Conservation (phyloP, 176 grass and related monocot genomes). For the Triticum dicoccoides region DNA sequence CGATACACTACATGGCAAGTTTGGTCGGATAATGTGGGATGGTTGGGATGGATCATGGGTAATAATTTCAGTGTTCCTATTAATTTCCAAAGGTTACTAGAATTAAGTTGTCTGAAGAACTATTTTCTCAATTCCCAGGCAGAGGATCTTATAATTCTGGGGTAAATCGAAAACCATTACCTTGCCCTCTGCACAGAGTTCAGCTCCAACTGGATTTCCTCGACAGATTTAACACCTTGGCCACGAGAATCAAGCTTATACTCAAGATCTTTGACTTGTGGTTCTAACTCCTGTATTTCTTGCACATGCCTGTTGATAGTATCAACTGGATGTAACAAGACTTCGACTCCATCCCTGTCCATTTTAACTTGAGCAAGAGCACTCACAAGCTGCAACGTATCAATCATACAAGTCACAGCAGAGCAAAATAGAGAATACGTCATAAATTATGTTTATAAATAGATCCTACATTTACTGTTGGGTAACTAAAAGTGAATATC, state of each 20-base stretch:
- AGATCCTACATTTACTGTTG: not conserved
- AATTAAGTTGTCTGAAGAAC: not conserved
- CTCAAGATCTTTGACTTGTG: constrained; percentile 64
- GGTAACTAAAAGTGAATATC: not conserved
- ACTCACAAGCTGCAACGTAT: constrained; percentile 59
- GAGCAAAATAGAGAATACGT: not conserved
- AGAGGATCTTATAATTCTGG: not conserved
- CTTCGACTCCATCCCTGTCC: constrained; percentile 70
- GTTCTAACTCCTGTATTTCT: constrained; percentile 56
- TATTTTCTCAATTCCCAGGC: not conserved
- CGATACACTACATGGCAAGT: not conserved
- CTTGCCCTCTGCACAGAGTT: constrained; percentile 74
- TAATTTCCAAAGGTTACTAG: no score
- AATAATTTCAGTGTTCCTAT: no score
- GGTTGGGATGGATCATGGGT: not conserved
- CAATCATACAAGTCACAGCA: not conserved
- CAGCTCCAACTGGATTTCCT: constrained; percentile 78
- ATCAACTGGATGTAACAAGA: constrained; percentile 53
- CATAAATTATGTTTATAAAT: not conserved
- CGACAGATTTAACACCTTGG: constrained; percentile 74
- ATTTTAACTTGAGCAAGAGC: constrained; percentile 79
- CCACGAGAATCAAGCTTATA: constrained; percentile 78
- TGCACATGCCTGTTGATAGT: constrained; percentile 48
- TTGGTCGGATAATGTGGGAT: not conserved
- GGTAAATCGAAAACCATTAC: constrained; percentile 27